Conservation (phyloP, 2,329 filamentous ascomycete genomes). For the Talaromyces sp. region DNA sequence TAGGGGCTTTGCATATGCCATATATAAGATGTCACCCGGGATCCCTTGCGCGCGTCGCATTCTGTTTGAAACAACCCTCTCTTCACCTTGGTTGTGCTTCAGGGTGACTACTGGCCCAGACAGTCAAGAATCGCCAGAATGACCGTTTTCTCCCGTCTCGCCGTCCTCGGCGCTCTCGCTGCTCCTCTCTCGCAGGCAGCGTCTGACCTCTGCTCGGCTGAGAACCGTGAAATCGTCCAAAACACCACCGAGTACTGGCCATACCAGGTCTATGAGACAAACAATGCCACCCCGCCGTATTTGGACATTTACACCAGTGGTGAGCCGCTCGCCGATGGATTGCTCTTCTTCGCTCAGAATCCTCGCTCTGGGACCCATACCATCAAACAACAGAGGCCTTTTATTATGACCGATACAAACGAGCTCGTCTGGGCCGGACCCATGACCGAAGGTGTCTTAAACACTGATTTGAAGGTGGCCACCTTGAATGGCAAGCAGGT, state of each 20-base stretch:
- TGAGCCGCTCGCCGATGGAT: background rate
- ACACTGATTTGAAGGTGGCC: background rate
- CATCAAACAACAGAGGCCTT: background rate
- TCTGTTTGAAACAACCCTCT: background rate
- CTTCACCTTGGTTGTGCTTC: background rate
- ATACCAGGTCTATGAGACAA: background rate
- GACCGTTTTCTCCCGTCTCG: background rate
- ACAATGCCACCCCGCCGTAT: background rate
- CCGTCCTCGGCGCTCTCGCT: background rate
- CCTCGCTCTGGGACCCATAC: background rate
- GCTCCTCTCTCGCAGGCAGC: background rate
- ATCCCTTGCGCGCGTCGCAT: background rate
- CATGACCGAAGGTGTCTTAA: background rate
- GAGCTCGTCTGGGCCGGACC: conserved; percentile 3
- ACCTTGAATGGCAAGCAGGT: background rate
- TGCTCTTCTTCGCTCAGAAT: conserved; percentile 3
- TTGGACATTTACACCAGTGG: background rate
- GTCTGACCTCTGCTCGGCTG: background rate
- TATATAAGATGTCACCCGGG: background rate
- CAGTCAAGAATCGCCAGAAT: background rate
- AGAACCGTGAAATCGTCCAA: background rate
- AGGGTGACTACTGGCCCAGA: background rate
- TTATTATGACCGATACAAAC: conserved; percentile 1
- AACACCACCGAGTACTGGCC: conserved; percentile 1
- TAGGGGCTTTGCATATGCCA: background rate